A percentile compares a stretch with the other conserved stretches of the same genome.
Evolutionary conservation across 108 stramenopile species (phyloP).

Genomic region (Parmales sp.): DNA sequence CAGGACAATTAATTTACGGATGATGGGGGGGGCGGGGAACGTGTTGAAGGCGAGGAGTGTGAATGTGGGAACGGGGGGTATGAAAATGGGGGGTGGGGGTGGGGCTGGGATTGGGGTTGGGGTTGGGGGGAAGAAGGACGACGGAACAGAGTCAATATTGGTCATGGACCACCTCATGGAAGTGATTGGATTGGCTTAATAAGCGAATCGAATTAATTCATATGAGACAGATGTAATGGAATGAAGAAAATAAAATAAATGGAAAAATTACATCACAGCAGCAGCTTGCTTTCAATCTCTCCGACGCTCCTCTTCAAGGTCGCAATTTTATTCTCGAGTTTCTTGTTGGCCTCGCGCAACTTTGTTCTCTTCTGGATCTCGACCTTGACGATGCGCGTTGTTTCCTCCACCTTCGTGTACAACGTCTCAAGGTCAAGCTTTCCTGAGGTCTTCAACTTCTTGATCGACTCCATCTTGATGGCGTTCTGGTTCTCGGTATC

Average conservation of each 20-base stretch:
- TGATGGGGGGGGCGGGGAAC: not conserved
- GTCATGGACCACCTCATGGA: not conserved
- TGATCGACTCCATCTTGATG: not conserved
- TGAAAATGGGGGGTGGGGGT: not conserved
- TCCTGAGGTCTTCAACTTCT: not conserved
- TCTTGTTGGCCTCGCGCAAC: not conserved
- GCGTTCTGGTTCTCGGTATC: too few relatives aligned
- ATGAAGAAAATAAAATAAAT: not conserved
- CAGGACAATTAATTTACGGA: not conserved
- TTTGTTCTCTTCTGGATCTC: not conserved
- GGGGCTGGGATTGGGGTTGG: not conserved
- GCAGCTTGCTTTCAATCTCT: not conserved
- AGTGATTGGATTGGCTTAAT: not conserved
- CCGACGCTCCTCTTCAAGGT: not conserved
- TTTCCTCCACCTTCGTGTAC: not conserved
- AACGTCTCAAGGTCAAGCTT: too few relatives aligned
- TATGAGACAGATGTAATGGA: not conserved
- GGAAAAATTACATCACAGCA: not conserved
- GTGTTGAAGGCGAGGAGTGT: not conserved
- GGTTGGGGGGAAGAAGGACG: not conserved
- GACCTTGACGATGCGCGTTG: not conserved
- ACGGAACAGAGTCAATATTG: not conserved
- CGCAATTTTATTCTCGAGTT: not conserved
- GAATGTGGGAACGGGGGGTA: not conserved
- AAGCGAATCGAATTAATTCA: too few relatives aligned